These are phyloP conservation scores for Solanum chacoense DNA, from an alignment of 305 asterid species.

Conservation along the genomic window DNA sequence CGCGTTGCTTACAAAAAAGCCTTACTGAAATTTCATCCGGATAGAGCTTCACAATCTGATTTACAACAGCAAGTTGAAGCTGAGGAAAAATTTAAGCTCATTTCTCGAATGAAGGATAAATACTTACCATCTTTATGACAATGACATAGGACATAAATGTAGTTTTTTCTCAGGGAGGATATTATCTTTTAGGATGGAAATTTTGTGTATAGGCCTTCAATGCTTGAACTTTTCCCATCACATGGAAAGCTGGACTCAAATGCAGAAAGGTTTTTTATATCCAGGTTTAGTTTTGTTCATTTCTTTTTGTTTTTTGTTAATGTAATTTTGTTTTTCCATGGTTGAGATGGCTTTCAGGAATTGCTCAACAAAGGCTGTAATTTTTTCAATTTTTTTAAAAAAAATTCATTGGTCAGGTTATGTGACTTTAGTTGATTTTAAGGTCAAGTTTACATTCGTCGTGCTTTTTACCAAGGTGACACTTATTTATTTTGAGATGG, in stretches of 20 bases:
- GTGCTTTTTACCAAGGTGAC: no score
- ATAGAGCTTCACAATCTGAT: slow-evolving; percentile 61
- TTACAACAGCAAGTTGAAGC: slow-evolving; percentile 80
- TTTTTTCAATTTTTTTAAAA: neutral
- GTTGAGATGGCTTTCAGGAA: neutral
- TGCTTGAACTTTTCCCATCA: neutral
- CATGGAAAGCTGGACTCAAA: neutral
- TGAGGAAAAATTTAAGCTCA: slow-evolving; percentile 92
- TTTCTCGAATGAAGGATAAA: slow-evolving; percentile 72
- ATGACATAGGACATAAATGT: neutral
- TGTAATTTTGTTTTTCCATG: neutral
- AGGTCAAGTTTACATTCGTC: no score
- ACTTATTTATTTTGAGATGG: no score
- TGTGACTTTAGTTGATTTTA: neutral
- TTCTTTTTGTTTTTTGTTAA: neutral
- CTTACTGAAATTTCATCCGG: slow-evolving; percentile 88
- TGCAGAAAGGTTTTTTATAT: neutral
- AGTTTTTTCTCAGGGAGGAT: neutral
- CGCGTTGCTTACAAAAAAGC: slow-evolving; percentile 75
- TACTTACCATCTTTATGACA: slow-evolving; percentile 14
- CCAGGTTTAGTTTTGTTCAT: neutral
- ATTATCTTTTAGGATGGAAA: neutral
- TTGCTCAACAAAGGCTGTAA: neutral
- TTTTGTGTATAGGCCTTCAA: neutral
- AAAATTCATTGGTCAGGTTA: neutral